Base-by-base conservation (phyloP, 305 asterid species). In the Fraxinus greggii region DNA sequence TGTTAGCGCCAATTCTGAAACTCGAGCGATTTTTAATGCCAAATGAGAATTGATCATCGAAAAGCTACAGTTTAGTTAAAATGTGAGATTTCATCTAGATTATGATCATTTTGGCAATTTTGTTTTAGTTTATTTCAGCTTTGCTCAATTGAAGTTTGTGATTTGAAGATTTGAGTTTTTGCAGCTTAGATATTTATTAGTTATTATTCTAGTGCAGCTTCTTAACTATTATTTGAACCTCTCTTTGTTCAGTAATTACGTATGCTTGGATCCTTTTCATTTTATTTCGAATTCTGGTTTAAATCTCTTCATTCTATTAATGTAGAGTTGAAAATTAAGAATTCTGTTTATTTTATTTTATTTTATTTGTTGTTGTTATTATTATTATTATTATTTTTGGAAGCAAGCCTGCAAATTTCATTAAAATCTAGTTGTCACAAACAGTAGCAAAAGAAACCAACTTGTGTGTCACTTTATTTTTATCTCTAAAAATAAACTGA, bases 21-120 rank as follows among this genome's bases (percentile, higher is more conserved):
- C 81, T 78, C 40, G 80, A 77, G 87, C 85, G 48, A 12, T 76
- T 82, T 70, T 73, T 59, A 51, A 32, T 78, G 81, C 83, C 61
- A 80, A 83, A 83, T 83, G 83, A 83, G 74, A 76, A 35, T 56
- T 80, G 82, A 84, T 78, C 61, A 24, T 72, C 15, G 6, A 54
- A 79, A 79, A 79, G 83, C 78, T 56, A 76, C 84, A 83, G 26
- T 88, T 88, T 87, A 86, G 86, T 85, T 79, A 45, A 78, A 77
- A 65, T 5, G 26, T 26, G 70, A 73, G 77, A 83, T 42, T 81
- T 42, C 45, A 29, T 76, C 61, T 61, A 75, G 24, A 72, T 82
- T 63, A 36, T 84, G 72, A 48, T 80, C 33, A 84, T 79, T 72
- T 75, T 82, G 81, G 24, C 5, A 8, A 7, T 59, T 59, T 59